These are phyloP conservation scores for Microcos paniculata DNA, from an alignment of 345 rosid genomes.

Conservation along the genomic window DNA sequence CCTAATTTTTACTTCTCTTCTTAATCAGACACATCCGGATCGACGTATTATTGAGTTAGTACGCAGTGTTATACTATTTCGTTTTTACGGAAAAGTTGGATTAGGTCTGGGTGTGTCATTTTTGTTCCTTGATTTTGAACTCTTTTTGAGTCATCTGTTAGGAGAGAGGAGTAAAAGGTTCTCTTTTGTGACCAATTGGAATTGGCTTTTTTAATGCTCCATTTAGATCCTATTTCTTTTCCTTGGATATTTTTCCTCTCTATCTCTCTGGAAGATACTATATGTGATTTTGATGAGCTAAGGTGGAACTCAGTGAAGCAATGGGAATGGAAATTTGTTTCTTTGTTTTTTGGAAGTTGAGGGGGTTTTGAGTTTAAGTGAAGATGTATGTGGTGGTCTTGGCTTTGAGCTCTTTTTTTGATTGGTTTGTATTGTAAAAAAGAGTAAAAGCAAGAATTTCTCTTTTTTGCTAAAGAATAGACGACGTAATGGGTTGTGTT, in stretches of 20 bases:
- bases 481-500: slow-evolving; percentile 42
- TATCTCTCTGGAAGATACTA: slow-evolving; percentile 9
- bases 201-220: slow-evolving; percentile 17
- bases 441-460: slow-evolving; percentile 1
- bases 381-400: slow-evolving; percentile 20
- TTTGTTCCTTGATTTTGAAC: slow-evolving; percentile 64
- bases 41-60: too few species aligned
- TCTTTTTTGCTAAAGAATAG: slow-evolving; percentile 1
- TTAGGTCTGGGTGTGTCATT: too few species aligned
- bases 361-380: slow-evolving; percentile 5
- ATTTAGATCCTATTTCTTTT: too few species aligned
- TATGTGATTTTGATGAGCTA: neutral
- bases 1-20: too few species aligned
- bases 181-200: slow-evolving; percentile 25
- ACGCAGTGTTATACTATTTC: too few species aligned
- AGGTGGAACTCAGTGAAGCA: slow-evolving; percentile 3
- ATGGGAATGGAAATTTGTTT: too few species aligned
- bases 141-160: slow-evolving; percentile 3
- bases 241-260: slow-evolving; percentile 37
- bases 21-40: too few species aligned
- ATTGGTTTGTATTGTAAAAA: neutral
- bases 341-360: neutral
- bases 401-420: slow-evolving; percentile 15
- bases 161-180: neutral
- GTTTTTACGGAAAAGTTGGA: too few species aligned